Percentiles rank a stretch among this genome's conserved stretches.
Conservation (phyloP, 305 asterid genomes). For the Rubia peregrina region DNA sequence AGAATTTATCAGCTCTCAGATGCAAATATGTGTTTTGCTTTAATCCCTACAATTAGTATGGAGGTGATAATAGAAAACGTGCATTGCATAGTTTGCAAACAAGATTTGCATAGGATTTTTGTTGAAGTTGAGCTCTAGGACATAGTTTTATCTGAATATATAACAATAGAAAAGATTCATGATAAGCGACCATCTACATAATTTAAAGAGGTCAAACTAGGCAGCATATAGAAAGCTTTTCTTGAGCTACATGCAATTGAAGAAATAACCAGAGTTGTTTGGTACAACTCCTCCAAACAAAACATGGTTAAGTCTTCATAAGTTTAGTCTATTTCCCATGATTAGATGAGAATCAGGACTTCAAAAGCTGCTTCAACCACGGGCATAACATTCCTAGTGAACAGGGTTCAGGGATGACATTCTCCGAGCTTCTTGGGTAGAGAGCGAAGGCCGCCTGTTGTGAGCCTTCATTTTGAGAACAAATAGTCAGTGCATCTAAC, state of each 20-base stretch:
- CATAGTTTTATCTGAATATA: neutral
- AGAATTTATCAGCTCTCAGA: neutral
- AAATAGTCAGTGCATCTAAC: neutral
- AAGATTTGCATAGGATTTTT: too few relatives aligned
- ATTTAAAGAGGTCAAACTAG: neutral
- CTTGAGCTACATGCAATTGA: neutral
- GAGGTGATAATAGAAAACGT: neutral
- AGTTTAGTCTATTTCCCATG: neutral
- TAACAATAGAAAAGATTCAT: neutral
- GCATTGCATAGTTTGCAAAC: too few relatives aligned
- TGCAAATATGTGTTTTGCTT: neutral
- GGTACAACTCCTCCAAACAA: neutral
- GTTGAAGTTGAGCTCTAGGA: neutral
- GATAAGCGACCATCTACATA: neutral
- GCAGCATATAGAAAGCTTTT: neutral
- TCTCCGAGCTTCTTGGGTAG: slow-evolving; percentile 58
- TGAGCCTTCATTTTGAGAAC: slow-evolving; percentile 43
- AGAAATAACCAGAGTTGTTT: neutral
- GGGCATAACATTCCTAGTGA: slow-evolving; percentile 27
- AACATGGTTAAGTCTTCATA: neutral
- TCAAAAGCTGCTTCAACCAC: neutral
- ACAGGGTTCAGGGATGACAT: slow-evolving; percentile 34
- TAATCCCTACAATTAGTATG: neutral
- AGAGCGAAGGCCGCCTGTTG: slow-evolving; percentile 72
- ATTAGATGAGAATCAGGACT: neutral